Evolutionary conservation across 495 filamentous ascomycete species (phyloP).

Genomic region (Hyaloscypha finlandica): DNA sequence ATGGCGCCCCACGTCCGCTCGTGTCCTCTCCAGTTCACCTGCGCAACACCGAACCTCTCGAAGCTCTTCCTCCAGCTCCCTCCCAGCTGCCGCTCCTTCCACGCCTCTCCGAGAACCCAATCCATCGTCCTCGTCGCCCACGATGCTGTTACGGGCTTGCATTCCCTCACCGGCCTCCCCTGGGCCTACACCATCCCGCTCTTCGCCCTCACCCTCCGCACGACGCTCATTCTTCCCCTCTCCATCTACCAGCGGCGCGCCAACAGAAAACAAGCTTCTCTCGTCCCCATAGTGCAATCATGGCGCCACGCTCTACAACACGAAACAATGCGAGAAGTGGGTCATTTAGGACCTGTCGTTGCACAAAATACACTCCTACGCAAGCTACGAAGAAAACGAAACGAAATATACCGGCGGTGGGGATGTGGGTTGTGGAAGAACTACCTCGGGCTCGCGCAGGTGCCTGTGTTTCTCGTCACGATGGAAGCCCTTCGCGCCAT

Average conservation of each 20-base stretch:
- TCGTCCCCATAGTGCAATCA: constrained; percentile 53
- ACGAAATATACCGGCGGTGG: constrained; percentile 46
- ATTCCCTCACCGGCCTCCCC: constrained; percentile 59
- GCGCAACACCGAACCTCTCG: constrained; percentile 20
- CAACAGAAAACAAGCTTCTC: constrained; percentile 42
- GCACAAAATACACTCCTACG: constrained; percentile 28
- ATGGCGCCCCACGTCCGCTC: constrained; percentile 18
- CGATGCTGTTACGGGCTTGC: constrained; percentile 59
- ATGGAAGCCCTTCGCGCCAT: constrained; percentile 70
- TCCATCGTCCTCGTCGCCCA: constrained; percentile 53
- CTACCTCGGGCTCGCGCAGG: constrained; percentile 43
- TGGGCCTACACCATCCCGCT: constrained; percentile 75
- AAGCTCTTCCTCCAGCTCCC: constrained; percentile 27
- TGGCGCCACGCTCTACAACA: constrained; percentile 39
- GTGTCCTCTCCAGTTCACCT: constrained; percentile 7
- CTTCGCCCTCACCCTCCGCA: constrained; percentile 63
- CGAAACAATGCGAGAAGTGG: constrained; percentile 26
- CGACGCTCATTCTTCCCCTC: constrained; percentile 59
- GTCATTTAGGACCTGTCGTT: constrained; percentile 27
- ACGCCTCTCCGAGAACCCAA: constrained; percentile 36
- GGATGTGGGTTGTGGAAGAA: constrained; percentile 54
- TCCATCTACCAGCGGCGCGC: constrained; percentile 52
- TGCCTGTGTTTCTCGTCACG: constrained; percentile 69
- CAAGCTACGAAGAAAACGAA: constrained; percentile 35
- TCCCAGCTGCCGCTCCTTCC: constrained; percentile 31